Evolutionary conservation across 371 early-diverging fungal species (phyloP).

Genomic region (Mortierella sp.): DNA sequence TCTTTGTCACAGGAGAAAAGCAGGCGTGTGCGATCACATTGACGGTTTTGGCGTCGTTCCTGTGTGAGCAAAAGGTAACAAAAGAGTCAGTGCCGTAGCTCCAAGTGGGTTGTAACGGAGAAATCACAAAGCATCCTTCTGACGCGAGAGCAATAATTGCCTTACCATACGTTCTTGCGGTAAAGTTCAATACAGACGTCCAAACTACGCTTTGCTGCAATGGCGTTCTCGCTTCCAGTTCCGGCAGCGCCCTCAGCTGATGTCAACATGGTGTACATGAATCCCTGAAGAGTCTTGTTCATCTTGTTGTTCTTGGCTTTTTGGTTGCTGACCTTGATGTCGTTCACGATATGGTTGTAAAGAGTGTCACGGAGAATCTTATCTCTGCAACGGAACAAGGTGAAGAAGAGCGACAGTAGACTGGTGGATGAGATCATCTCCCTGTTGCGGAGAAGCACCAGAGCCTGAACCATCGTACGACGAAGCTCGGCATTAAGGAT

Average conservation of each 20-base stretch:
- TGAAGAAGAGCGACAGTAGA: slow-evolving; percentile 91
- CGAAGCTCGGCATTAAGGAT: slow-evolving; percentile 86
- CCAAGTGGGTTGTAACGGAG: too few species aligned
- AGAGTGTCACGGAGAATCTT: slow-evolving; percentile 88
- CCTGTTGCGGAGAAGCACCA: slow-evolving; percentile 91
- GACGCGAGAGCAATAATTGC: neutral
- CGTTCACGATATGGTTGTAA: slow-evolving; percentile 91
- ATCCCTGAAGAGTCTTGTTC: slow-evolving; percentile 94
- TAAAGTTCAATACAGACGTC: slow-evolving; percentile 97
- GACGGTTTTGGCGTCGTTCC: slow-evolving; percentile 96
- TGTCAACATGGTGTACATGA: slow-evolving; percentile 93
- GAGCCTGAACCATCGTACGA: slow-evolving; percentile 87
- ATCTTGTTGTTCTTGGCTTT: slow-evolving; percentile 95
- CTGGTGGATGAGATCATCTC: slow-evolving; percentile 68
- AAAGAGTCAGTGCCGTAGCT: neutral
- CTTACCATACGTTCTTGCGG: slow-evolving; percentile 90
- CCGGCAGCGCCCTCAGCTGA: slow-evolving; percentile 62
- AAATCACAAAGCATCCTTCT: too few species aligned
- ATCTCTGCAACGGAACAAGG: slow-evolving; percentile 92
- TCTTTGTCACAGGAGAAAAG: slow-evolving; percentile 88
- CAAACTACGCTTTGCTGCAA: slow-evolving; percentile 93
- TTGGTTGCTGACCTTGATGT: slow-evolving; percentile 91
- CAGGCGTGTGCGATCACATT: slow-evolving; percentile 97
- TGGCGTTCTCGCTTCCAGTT: slow-evolving; percentile 75
- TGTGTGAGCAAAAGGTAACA: slow-evolving; percentile 8